phyloP scores from a whole-genome alignment of 176 grass and related monocot genomes.

The Areca catechu region DNA sequence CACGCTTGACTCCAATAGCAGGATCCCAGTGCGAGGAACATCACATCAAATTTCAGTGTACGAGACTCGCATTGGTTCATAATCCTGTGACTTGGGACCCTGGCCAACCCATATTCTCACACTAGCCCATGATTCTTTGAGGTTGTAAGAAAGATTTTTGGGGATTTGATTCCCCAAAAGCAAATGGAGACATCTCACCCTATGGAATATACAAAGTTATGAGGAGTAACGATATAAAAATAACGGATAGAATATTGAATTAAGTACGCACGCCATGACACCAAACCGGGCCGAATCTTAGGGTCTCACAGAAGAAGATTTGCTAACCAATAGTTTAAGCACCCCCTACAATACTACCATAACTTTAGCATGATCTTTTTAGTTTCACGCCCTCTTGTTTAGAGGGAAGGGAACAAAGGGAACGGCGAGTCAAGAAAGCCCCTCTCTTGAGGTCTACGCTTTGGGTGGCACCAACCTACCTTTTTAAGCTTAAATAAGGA shows the following conservation, averaged over 20 bases:
- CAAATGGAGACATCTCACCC: neutral
- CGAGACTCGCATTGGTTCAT: no score
- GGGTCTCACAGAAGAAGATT: conserved; percentile 33
- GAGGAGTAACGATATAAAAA: no score
- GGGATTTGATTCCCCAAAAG: conserved; percentile 12
- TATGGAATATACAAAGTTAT: neutral
- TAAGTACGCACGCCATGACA: conserved; percentile 23
- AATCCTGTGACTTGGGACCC: no score
- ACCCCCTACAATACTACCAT: conserved; percentile 11
- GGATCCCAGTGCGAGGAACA: no score
- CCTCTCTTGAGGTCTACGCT: conserved; percentile 18
- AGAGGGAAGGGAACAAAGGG: conserved; percentile 24
- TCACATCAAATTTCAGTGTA: no score
- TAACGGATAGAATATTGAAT: neutral
- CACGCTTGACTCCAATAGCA: no score
- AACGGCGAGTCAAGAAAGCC: conserved; percentile 23
- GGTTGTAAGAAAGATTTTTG: neutral
- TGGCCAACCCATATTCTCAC: no score
- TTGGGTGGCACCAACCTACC: conserved; percentile 27
- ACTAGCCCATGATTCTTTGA: no score
- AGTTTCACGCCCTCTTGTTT: conserved; percentile 13
- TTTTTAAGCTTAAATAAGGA: conserved; percentile 14
- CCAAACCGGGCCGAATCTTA: conserved; percentile 28
- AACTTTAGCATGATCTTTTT: conserved; percentile 21
- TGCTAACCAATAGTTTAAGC: conserved; percentile 32